Conservation (phyloP, 768 basidiomycete species). For the Lepiota brunneoincarnata region DNA sequence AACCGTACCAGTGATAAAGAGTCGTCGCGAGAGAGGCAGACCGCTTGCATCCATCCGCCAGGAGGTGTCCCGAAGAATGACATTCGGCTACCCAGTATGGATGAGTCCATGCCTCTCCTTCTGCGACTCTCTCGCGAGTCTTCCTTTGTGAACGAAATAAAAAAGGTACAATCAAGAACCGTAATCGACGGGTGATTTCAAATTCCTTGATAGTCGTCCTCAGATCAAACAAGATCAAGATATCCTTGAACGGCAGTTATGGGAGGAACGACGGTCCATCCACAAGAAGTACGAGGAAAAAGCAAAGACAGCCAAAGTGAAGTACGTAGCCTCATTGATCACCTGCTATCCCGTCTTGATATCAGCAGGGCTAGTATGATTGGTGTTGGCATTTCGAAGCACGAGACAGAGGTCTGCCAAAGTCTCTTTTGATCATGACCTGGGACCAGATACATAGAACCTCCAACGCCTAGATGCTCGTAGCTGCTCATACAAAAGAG, state of each 20-base stretch:
- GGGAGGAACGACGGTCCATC: conserved; percentile 64
- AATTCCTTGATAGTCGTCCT: conserved; percentile 4
- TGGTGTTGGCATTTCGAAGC: conserved; percentile 61
- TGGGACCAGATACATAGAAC: neutral
- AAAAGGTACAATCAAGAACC: conserved; percentile 39
- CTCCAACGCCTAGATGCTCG: conserved; percentile 57
- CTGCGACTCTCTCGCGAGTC: conserved; percentile 62
- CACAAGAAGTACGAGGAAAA: conserved; percentile 67
- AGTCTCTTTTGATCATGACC: conserved; percentile 1
- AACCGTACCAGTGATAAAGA: neutral
- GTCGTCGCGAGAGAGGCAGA: too few species aligned
- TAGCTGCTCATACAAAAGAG: conserved; percentile 62
- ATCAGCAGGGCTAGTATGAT: conserved; percentile 61
- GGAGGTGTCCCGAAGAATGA: neutral
- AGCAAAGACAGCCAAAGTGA: conserved; percentile 63
- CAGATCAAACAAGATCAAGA: conserved; percentile 76
- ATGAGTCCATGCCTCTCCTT: conserved; percentile 32
- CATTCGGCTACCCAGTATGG: conserved; percentile 19
- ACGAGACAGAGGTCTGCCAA: conserved; percentile 57
- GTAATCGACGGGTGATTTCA: neutral
- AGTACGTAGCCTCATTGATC: conserved; percentile 38
- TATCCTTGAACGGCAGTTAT: conserved; percentile 63
- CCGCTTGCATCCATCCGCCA: neutral
- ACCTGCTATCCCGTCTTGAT: conserved; percentile 1
- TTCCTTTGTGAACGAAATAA: conserved; percentile 45